Percentiles rank a stretch among this genome's conserved stretches.
Evolutionary conservation across 2,329 filamentous ascomycete species (phyloP).

Genomic region (Fusarium tupiense): DNA sequence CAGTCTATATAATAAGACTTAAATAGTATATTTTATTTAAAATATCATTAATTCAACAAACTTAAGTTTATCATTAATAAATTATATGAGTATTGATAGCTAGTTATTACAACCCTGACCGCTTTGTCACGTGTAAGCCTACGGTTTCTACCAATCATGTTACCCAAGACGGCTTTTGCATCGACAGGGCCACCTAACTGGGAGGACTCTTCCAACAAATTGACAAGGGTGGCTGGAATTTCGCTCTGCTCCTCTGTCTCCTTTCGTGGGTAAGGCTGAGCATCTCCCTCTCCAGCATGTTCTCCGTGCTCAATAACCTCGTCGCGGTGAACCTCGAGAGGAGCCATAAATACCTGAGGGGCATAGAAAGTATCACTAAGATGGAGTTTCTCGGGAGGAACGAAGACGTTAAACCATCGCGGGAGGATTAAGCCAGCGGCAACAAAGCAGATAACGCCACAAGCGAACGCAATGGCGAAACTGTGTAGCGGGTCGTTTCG

Average conservation of each 20-base stretch:
- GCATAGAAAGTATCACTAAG: not conserved
- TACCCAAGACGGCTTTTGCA: too few relatives aligned
- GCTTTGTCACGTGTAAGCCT: too few relatives aligned
- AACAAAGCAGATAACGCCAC: not conserved
- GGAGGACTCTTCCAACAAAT: not conserved
- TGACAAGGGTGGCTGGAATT: fast-evolving
- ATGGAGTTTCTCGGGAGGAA: not conserved
- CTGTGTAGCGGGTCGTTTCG: not conserved
- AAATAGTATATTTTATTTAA: too few relatives aligned
- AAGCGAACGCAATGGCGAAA: not conserved
- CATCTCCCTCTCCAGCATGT: not conserved
- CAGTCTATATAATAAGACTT: too few relatives aligned
- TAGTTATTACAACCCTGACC: too few relatives aligned
- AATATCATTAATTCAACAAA: too few relatives aligned
- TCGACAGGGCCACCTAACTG: not conserved
- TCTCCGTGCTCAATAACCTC: not conserved
- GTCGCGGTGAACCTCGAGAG: not conserved
- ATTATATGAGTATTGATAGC: too few relatives aligned
- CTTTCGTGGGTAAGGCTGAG: not conserved
- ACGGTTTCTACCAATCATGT: too few relatives aligned
- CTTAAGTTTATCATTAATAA: too few relatives aligned
- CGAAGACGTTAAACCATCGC: not conserved
- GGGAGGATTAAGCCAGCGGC: not conserved
- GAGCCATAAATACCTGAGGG: not conserved
- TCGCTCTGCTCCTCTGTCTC: not conserved